Percentiles rank a stretch among this genome's conserved stretches.
Evolutionary conservation across 2,329 filamentous ascomycete genomes (phyloP).

Genomic region (Chalaropsis ovoidea): DNA sequence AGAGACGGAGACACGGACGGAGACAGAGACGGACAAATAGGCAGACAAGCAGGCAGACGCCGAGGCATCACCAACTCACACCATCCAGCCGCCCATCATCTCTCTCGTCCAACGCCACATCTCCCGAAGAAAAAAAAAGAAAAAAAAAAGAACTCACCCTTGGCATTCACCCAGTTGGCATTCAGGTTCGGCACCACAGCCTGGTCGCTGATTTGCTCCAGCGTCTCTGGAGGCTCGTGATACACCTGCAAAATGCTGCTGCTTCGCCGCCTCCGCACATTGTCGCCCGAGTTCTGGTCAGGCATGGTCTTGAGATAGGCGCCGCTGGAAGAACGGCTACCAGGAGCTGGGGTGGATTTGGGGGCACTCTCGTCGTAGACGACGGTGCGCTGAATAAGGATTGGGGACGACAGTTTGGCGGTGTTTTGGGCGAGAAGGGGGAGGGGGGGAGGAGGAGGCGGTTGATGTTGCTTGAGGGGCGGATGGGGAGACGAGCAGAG

Average conservation of each 20-base stretch:
- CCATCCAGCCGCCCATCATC: neutral
- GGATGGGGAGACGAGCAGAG: conserved; percentile 5
- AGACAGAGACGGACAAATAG: neutral
- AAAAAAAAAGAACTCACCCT: conserved; percentile 51
- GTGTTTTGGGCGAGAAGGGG: conserved; percentile 44
- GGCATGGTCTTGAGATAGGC: conserved; percentile 49
- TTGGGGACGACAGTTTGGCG: conserved; percentile 90
- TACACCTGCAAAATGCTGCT: conserved; percentile 90
- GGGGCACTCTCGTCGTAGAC: conserved; percentile 80
- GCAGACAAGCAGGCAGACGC: neutral
- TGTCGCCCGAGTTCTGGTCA: conserved; percentile 44
- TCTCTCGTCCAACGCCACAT: no score
- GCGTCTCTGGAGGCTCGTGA: conserved; percentile 88
- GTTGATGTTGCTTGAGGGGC: neutral
- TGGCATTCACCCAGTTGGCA: conserved; percentile 97
- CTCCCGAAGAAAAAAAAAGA: neutral
- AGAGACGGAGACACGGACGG: neutral
- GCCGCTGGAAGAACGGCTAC: conserved; percentile 34
- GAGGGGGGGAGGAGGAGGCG: conserved; percentile 4
- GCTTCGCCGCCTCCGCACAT: conserved; percentile 77
- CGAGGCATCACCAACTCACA: neutral
- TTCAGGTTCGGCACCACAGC: conserved; percentile 90
- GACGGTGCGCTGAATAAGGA: conserved; percentile 79
- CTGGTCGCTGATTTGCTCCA: conserved; percentile 97
- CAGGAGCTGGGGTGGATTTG: conserved; percentile 36